A percentile compares a stretch with the other conserved stretches of the same genome.
Conservation (phyloP, 345 rosid species). For the Psidium friedrichsthalianum region DNA sequence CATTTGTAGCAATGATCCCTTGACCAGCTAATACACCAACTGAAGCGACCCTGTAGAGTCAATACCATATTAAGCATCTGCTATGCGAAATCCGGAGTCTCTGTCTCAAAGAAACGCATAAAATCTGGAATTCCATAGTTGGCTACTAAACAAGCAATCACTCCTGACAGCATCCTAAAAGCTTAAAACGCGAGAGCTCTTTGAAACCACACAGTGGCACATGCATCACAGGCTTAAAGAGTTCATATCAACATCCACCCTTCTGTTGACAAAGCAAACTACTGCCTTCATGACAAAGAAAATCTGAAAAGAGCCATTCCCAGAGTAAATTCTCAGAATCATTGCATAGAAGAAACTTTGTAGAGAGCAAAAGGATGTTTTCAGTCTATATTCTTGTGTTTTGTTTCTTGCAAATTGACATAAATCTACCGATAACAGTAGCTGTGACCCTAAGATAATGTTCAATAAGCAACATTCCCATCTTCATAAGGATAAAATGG, state of each 20-base stretch:
- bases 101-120: not conserved
- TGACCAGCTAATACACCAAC: conserved; percentile 33
- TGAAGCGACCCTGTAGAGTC: conserved; percentile 46
- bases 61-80: not conserved
- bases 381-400: not conserved
- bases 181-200: not conserved
- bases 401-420: not conserved
- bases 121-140: not conserved
- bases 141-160: not conserved
- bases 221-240: not conserved
- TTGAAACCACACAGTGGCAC: not conserved
- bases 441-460: not conserved
- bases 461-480: not conserved
- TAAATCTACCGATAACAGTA: not conserved
- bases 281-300: not conserved
- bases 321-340: not conserved
- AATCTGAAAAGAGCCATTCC: not conserved
- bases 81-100: not conserved
- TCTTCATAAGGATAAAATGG: not conserved
- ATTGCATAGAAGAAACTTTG: not conserved
- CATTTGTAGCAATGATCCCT: conserved; percentile 67
- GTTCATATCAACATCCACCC: not conserved
- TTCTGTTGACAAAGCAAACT: not conserved
- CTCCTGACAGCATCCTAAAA: not conserved
- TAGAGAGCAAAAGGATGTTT: not conserved